phyloP scores from a whole-genome alignment of 2,329 filamentous ascomycete genomes.

The Exophiala bonariae region DNA sequence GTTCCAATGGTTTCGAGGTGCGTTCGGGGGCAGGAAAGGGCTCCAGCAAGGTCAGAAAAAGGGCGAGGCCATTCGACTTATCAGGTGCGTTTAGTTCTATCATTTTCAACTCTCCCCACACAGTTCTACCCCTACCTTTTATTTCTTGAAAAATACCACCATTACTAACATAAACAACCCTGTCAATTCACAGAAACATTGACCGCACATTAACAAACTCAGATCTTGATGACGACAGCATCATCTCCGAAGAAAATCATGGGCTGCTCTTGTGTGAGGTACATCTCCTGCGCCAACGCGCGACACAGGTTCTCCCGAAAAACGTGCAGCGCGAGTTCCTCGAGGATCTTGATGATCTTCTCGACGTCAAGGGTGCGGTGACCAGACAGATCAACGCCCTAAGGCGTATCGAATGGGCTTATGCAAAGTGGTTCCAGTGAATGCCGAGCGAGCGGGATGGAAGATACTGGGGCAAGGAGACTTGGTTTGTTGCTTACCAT shows the following conservation, averaged over 20 bases:
- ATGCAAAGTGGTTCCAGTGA: constrained; percentile 68
- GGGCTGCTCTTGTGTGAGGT: constrained; percentile 88
- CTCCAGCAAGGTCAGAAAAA: constrained; percentile 64
- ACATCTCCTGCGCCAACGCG: constrained; percentile 73
- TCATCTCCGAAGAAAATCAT: constrained; percentile 88
- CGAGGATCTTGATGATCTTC: constrained; percentile 82
- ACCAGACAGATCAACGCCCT: constrained; percentile 76
- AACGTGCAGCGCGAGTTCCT: constrained; percentile 80
- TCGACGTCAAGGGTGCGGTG: constrained; percentile 75
- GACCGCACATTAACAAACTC: constrained; percentile 75
- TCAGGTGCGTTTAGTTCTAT: constrained; percentile 54
- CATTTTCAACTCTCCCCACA: neutral
- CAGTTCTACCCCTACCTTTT: no score
- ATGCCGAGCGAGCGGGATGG: neutral
- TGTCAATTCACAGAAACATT: constrained; percentile 60
- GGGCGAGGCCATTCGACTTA: constrained; percentile 70
- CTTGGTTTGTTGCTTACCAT: no score
- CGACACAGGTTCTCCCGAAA: constrained; percentile 66
- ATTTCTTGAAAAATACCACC: no score
- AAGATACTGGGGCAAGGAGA: no score
- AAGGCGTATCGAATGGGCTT: constrained; percentile 86
- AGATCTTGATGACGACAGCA: constrained; percentile 67
- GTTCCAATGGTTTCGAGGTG: constrained; percentile 67
- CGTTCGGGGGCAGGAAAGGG: constrained; percentile 71
- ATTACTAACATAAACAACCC: neutral